Conservation (phyloP, 2,329 filamentous ascomycete species). For the Trichoderma guizhouense region DNA sequence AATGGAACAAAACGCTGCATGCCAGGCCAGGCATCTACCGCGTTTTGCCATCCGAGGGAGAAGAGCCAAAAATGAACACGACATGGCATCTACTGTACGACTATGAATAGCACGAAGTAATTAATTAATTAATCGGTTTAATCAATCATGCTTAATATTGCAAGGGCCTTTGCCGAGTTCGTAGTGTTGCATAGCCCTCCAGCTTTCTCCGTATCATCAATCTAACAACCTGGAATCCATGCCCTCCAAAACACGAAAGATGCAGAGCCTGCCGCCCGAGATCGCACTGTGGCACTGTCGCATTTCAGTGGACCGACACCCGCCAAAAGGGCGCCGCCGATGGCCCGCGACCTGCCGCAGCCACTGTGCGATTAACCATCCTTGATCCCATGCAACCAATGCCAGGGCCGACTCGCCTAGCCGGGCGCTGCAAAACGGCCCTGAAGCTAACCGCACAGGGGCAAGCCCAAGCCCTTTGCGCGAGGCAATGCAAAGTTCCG, state of each 20-base stretch:
- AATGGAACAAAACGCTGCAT: neutral
- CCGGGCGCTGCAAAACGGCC: slow-evolving; percentile 12
- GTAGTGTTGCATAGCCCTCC: neutral
- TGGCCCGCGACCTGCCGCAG: slow-evolving; percentile 5
- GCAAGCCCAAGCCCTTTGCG: slow-evolving; percentile 18
- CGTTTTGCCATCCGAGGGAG: neutral
- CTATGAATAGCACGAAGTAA: neutral
- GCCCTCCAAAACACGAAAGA: neutral
- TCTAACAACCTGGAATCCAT: neutral
- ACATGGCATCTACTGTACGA: neutral
- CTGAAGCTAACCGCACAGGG: slow-evolving; percentile 20
- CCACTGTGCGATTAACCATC: neutral
- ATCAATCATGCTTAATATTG: neutral
- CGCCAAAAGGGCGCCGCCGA: neutral
- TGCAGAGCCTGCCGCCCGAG: neutral
- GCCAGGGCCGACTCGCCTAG: slow-evolving; percentile 6
- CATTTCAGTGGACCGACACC: neutral
- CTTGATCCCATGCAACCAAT: neutral
- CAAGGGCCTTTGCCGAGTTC: neutral
- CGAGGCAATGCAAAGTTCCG: slow-evolving; percentile 19
- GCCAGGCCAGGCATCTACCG: neutral
- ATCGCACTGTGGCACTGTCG: neutral
- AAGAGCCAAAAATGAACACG: neutral
- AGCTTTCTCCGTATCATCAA: neutral
- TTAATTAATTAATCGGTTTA: neutral